Conservation (phyloP, 352 stramenopile genomes). For the Pythium sp. region DNA sequence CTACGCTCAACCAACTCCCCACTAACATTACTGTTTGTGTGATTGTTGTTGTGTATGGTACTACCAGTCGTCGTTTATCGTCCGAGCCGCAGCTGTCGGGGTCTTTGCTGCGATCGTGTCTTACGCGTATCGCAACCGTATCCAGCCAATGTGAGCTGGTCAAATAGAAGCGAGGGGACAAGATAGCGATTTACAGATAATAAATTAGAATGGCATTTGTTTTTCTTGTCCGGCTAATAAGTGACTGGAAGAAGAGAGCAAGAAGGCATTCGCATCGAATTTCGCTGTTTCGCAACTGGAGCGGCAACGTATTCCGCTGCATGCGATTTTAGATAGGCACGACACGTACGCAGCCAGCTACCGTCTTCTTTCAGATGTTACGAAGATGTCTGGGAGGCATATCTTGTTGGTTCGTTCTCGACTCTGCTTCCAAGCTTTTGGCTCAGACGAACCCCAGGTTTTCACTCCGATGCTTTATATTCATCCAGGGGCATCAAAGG, state of each 20-base stretch:
- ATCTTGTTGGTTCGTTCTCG: not conserved
- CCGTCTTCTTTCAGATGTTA: not conserved
- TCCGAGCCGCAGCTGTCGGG: slow-evolving; percentile 13
- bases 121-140: slow-evolving; percentile 16
- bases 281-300: too few species aligned
- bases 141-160: slow-evolving; percentile 18
- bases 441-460: not conserved
- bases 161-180: not conserved
- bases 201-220: slow-evolving; percentile 9
- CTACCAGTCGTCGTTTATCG: slow-evolving; percentile 13
- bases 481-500: not conserved
- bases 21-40: not conserved
- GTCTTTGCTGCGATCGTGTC: slow-evolving; percentile 14
- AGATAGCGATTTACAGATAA: slow-evolving; percentile 2
- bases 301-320: not conserved
- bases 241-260: not conserved
- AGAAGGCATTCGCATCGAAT: not conserved
- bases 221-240: not conserved
- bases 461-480: not conserved
- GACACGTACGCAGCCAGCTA: too few species aligned
- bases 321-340: not conserved
- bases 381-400: not conserved
- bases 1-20: not conserved
- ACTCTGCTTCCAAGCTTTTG: not conserved
- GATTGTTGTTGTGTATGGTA: not conserved